Percentiles rank a stretch among this genome's conserved stretches.
phyloP scores from a whole-genome alignment of 768 basidiomycete species.

The Pleurotus djamor region DNA sequence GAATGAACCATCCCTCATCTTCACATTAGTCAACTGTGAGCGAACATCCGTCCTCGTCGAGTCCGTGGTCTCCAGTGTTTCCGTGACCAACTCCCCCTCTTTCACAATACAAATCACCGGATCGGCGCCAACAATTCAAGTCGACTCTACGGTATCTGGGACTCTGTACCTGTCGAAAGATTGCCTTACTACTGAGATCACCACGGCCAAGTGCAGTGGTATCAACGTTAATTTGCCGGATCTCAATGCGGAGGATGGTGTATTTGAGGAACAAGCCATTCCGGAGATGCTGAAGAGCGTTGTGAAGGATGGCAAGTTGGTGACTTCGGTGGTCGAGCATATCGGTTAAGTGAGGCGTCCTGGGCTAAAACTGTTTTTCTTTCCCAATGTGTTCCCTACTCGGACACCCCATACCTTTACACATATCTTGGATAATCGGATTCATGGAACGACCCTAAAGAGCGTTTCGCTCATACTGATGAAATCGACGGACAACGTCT shows the following conservation, averaged over 20 bases:
- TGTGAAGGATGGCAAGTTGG: slow-evolving; percentile 77
- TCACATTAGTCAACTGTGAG: slow-evolving; percentile 76
- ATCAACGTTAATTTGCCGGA: slow-evolving; percentile 90
- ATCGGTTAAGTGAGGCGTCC: slow-evolving; percentile 39
- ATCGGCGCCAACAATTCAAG: slow-evolving; percentile 84
- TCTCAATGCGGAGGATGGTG: slow-evolving; percentile 86
- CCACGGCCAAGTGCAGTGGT: slow-evolving; percentile 89
- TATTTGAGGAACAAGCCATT: slow-evolving; percentile 85
- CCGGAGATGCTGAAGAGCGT: slow-evolving; percentile 96
- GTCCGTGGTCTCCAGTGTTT: slow-evolving; percentile 89
- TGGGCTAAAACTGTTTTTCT: neutral
- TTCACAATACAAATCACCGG: slow-evolving; percentile 94
- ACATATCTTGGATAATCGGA: too few species aligned
- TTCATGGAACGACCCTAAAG: too few species aligned
- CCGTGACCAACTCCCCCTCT: slow-evolving; percentile 88
- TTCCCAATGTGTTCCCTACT: too few species aligned
- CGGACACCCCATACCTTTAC: too few species aligned
- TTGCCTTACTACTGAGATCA: slow-evolving; percentile 78
- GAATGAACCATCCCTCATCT: neutral
- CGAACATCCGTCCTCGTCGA: slow-evolving; percentile 89
- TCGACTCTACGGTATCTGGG: slow-evolving; percentile 94
- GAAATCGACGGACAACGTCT: too few species aligned
- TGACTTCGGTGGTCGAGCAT: slow-evolving; percentile 91
- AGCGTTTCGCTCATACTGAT: too few species aligned
- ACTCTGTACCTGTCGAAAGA: slow-evolving; percentile 90